Percentiles rank a stretch among this genome's conserved stretches.
Conservation (phyloP, 2,329 filamentous ascomycete genomes). For the Shiraia bambusicola region DNA sequence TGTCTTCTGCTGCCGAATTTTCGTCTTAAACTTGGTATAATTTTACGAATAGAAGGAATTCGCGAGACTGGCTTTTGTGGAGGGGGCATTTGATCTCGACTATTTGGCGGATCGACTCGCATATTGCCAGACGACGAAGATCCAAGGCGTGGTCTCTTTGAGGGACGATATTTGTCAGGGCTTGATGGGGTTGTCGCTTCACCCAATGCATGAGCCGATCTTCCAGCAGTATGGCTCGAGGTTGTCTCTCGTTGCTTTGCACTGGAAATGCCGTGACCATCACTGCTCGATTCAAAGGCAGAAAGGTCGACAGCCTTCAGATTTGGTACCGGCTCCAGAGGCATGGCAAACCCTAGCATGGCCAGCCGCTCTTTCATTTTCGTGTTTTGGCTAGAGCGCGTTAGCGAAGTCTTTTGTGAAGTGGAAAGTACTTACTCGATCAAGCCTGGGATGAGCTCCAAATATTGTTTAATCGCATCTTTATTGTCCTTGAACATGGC, state of each 20-base stretch:
- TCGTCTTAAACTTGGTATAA: conserved; percentile 27
- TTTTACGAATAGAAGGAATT: conserved; percentile 30
- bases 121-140: conserved; percentile 23
- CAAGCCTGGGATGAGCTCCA: conserved; percentile 30
- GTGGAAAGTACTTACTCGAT: conserved; percentile 22
- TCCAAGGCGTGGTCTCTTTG: conserved; percentile 38
- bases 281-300: conserved; percentile 6
- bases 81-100: conserved; percentile 45
- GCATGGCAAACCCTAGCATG: conserved; percentile 31
- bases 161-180: conserved; percentile 21
- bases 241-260: conserved; percentile 13
- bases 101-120: conserved; percentile 17
- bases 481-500: conserved; percentile 24
- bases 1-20: conserved; percentile 18
- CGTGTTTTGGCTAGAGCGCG: conserved; percentile 27
- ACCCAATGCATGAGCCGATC: conserved; percentile 20
- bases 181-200: conserved; percentile 8
- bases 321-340: conserved; percentile 30
- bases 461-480: conserved; percentile 28
- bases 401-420: conserved; percentile 9
- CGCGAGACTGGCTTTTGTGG: conserved; percentile 31
- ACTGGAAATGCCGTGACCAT: not conserved
- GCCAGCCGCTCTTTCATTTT: conserved; percentile 33
- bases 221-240: conserved; percentile 29
- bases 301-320: conserved; percentile 10